phyloP scores from a whole-genome alignment of 2,329 filamentous ascomycete genomes.

The Davidsoniella eucalypti region DNA sequence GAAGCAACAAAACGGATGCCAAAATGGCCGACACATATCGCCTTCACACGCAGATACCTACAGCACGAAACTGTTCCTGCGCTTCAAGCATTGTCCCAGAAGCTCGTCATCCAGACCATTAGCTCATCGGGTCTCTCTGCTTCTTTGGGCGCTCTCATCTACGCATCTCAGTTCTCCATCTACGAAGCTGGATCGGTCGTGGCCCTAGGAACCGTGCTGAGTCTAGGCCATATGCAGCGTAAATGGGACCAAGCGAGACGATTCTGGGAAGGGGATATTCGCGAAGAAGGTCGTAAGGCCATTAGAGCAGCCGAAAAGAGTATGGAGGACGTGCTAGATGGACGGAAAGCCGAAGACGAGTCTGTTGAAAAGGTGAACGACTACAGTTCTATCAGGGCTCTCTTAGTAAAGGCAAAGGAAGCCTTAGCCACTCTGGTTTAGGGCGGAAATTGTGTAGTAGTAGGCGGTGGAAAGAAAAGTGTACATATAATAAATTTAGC shows the following conservation, averaged over 20 bases:
- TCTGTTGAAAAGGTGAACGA: constrained; percentile 19
- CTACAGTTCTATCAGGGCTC: constrained; percentile 21
- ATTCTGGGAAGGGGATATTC: constrained; percentile 51
- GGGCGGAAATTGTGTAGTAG: not conserved
- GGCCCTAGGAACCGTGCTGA: constrained; percentile 43
- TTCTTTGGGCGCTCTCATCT: constrained; percentile 37
- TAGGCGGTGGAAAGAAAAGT: not conserved
- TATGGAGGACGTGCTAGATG: constrained; percentile 30
- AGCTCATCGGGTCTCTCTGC: constrained; percentile 51
- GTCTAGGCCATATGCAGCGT: constrained; percentile 41
- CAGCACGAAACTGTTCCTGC: constrained; percentile 50
- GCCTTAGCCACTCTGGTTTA: constrained; percentile 21
- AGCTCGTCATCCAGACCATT: constrained; percentile 57
- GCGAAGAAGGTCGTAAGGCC: constrained; percentile 48
- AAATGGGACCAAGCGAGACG: constrained; percentile 43
- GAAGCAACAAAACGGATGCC: constrained; percentile 14
- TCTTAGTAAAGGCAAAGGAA: constrained; percentile 33
- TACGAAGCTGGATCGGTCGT: constrained; percentile 48
- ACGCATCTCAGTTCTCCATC: constrained; percentile 37
- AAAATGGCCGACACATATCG: constrained; percentile 62
- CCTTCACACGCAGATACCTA: constrained; percentile 50
- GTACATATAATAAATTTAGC: not conserved
- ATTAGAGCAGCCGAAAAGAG: constrained; percentile 39
- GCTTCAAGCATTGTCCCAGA: constrained; percentile 56
- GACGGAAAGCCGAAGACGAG: constrained; percentile 15